Evolutionary conservation across 179 eudicot species (phyloP).

Genomic region (Heliamphora pulchella): DNA sequence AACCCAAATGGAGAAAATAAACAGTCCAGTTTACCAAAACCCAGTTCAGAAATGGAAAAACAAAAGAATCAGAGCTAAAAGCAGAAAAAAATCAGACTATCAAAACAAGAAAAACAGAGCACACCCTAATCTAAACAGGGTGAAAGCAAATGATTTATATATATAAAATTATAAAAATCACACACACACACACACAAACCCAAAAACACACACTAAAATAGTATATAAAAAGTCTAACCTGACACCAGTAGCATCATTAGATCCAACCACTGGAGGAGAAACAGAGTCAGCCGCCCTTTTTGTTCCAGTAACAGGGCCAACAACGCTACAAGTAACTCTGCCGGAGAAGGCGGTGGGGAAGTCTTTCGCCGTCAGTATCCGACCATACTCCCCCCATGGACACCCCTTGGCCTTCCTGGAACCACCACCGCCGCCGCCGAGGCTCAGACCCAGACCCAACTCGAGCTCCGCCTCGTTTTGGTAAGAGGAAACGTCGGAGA

Average conservation of each 20-base stretch:
- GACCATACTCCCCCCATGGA: conserved; percentile 21
- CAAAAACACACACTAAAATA: not conserved
- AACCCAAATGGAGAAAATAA: not conserved
- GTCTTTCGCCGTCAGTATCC: conserved; percentile 64
- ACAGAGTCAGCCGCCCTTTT: conserved; percentile 37
- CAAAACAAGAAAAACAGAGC: not conserved
- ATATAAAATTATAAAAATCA: too few species aligned
- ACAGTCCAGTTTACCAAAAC: conserved; percentile 12
- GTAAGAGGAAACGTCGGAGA: conserved; percentile 17
- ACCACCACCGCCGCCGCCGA: conserved; percentile 21
- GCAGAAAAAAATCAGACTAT: not conserved
- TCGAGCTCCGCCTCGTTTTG: conserved; percentile 56
- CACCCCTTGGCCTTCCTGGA: conserved; percentile 20
- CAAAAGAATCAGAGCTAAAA: not conserved
- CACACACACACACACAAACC: not conserved
- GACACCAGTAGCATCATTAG: conserved; percentile 21
- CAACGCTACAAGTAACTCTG: conserved; percentile 13
- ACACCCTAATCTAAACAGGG: not conserved
- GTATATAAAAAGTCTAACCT: conserved; percentile 16
- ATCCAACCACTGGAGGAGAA: conserved; percentile 21
- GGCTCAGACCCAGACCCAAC: conserved; percentile 60
- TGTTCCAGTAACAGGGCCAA: conserved; percentile 32
- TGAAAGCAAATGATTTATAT: not conserved
- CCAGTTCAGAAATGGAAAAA: conserved; percentile 18
- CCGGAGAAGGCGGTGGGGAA: conserved; percentile 39